Evolutionary conservation across 2,329 filamentous ascomycete genomes (phyloP).

Genomic region (Trichoderma gracile): DNA sequence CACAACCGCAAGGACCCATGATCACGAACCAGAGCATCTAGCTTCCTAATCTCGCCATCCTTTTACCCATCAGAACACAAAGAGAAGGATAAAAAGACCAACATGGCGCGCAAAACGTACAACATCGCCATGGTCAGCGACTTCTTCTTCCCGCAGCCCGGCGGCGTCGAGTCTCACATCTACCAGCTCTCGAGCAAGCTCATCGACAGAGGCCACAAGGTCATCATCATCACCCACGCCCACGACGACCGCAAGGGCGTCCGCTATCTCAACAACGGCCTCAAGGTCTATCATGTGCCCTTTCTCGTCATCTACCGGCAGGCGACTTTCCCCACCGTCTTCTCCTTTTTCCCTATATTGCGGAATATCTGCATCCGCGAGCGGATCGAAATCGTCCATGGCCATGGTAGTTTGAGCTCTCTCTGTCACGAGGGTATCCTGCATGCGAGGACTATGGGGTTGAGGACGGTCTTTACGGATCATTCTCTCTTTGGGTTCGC

Average conservation of each 20-base stretch:
- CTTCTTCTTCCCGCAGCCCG: slow-evolving; percentile 98
- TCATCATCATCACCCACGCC: slow-evolving; percentile 95
- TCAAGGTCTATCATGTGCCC: slow-evolving; percentile 97
- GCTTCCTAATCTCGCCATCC: not conserved
- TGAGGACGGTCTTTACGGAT: slow-evolving; percentile 95
- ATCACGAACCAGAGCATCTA: not conserved
- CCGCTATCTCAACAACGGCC: slow-evolving; percentile 92
- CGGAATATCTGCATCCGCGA: slow-evolving; percentile 94
- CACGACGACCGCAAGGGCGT: slow-evolving; percentile 90
- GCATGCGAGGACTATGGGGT: slow-evolving; percentile 92
- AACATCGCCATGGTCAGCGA: slow-evolving; percentile 93
- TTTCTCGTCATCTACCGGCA: slow-evolving; percentile 95
- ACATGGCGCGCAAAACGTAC: slow-evolving; percentile 59
- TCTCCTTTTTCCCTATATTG: slow-evolving; percentile 98
- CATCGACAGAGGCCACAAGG: slow-evolving; percentile 95
- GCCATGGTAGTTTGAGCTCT: slow-evolving; percentile 91
- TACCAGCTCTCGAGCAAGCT: slow-evolving; percentile 97
- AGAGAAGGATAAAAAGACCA: slow-evolving; percentile 27
- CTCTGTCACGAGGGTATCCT: slow-evolving; percentile 93
- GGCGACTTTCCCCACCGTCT: slow-evolving; percentile 92
- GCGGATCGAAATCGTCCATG: slow-evolving; percentile 94
- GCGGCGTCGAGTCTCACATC: slow-evolving; percentile 96
- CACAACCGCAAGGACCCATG: slow-evolving; percentile 10
- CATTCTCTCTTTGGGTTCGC: slow-evolving; percentile 97
- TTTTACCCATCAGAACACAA: not conserved